Conservation (phyloP, 2,329 filamentous ascomycete species). For the Sporothrix protearum region DNA sequence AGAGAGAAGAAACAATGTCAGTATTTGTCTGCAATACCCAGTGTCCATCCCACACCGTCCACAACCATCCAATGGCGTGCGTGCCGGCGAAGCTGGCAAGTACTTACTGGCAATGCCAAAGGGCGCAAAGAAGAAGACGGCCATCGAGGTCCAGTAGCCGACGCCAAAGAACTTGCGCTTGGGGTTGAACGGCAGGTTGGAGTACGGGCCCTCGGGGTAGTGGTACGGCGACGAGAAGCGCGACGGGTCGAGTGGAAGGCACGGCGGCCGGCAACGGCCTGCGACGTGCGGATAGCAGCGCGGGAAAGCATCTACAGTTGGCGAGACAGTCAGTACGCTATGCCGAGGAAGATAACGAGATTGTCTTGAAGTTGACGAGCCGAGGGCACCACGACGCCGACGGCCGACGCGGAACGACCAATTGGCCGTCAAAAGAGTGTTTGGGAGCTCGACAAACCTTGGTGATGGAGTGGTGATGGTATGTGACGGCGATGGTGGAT, state of each 20-base stretch:
- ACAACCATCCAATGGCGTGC: no score
- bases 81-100: no score
- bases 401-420: neutral
- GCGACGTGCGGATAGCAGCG: slow-evolving; percentile 58
- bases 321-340: neutral
- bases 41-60: neutral
- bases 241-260: slow-evolving; percentile 88
- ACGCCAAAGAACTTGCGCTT: slow-evolving; percentile 79
- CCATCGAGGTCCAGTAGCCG: slow-evolving; percentile 73
- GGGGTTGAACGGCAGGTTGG: slow-evolving; percentile 97
- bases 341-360: neutral
- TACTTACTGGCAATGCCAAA: slow-evolving; percentile 61
- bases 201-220: slow-evolving; percentile 93
- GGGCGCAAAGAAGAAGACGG: slow-evolving; percentile 57
- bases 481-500: slow-evolving; percentile 7
- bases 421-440: neutral
- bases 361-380: neutral
- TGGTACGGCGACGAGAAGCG: slow-evolving; percentile 91
- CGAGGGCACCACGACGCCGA: neutral
- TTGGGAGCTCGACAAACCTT: slow-evolving; percentile 17
- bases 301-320: slow-evolving; percentile 72
- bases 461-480: slow-evolving; percentile 22
- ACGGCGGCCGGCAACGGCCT: slow-evolving; percentile 62
- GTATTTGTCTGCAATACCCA: neutral
- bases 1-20: neutral